Conservation (phyloP, 495 filamentous ascomycete genomes). For the Hypoxylon cercidicola region DNA sequence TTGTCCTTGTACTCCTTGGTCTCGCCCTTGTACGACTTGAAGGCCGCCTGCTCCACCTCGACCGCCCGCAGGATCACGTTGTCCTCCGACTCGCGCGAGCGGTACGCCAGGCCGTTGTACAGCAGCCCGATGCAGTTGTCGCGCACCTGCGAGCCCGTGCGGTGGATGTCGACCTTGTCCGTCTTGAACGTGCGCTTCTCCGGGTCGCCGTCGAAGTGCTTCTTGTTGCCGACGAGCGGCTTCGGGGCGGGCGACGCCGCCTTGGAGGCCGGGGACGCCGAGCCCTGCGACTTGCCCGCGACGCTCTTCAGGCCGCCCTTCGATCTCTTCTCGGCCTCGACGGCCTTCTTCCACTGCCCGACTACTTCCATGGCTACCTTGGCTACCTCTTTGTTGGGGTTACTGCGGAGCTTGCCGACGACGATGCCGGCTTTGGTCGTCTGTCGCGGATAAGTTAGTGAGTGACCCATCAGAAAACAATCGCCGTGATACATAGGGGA, state of each 20-base stretch:
- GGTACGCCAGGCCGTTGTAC: conserved; percentile 81
- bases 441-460: conserved; percentile 46
- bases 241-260: conserved; percentile 55
- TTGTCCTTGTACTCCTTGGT: conserved; percentile 80
- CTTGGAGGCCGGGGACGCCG: conserved; percentile 48
- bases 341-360: conserved; percentile 83
- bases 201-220: conserved; percentile 73
- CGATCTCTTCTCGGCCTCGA: conserved; percentile 73
- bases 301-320: conserved; percentile 61
- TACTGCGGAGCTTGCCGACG: conserved; percentile 82
- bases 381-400: conserved; percentile 80
- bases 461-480: not conserved
- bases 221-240: conserved; percentile 56
- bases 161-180: conserved; percentile 76
- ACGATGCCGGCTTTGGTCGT: conserved; percentile 91
- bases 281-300: conserved; percentile 50
- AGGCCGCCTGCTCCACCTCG: conserved; percentile 79
- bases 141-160: conserved; percentile 75
- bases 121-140: conserved; percentile 89
- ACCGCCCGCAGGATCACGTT: conserved; percentile 73
- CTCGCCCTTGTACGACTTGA: conserved; percentile 70
- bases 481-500: too few species aligned
- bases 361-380: conserved; percentile 82
- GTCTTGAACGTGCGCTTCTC: conserved; percentile 81
- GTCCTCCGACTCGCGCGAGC: conserved; percentile 64